These are phyloP conservation scores for Amylocystis lapponica DNA, from an alignment of 768 basidiomycete species.

Conservation along the genomic window DNA sequence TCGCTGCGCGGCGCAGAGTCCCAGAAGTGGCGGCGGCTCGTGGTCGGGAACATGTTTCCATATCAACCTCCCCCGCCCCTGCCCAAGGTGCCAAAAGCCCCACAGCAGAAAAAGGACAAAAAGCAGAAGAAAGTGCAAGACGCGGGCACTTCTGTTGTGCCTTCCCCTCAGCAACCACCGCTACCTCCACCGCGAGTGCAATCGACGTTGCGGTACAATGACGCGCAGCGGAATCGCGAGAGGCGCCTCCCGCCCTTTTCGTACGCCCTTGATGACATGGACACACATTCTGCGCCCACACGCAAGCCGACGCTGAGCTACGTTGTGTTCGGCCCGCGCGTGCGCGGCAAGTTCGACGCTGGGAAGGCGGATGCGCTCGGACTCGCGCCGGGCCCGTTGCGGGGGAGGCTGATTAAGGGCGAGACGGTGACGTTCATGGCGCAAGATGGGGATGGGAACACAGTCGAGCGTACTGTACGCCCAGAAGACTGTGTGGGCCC, in stretches of 20 bases:
- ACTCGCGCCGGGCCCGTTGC: conserved; percentile 51
- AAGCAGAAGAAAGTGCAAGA: conserved; percentile 1
- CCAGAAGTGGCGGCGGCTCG: conserved; percentile 47
- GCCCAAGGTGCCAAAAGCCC: conserved; percentile 4
- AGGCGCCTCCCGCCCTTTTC: conserved; percentile 8
- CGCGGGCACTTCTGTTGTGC: not conserved
- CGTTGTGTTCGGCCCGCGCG: conserved; percentile 36
- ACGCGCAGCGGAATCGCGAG: not conserved
- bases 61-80: conserved; percentile 13
- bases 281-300: not conserved
- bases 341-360: conserved; percentile 67
- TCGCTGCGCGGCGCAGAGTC: conserved; percentile 38
- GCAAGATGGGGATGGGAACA: conserved; percentile 37
- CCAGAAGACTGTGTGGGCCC: conserved; percentile 60
- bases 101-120: conserved; percentile 7
- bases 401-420: conserved; percentile 61
- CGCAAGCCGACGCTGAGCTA: conserved; percentile 26
- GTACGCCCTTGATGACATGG: not conserved
- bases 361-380: conserved; percentile 58
- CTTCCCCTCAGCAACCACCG: too few relatives aligned
- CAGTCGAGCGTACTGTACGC: conserved; percentile 41
- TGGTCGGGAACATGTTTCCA: conserved; percentile 56
- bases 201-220: not conserved
- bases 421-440: conserved; percentile 53
- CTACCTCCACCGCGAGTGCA: not conserved